A percentile compares a stretch with the other conserved stretches of the same genome.
Evolutionary conservation across 345 rosid genomes (phyloP).

Genomic region (Raphanus sativus): DNA sequence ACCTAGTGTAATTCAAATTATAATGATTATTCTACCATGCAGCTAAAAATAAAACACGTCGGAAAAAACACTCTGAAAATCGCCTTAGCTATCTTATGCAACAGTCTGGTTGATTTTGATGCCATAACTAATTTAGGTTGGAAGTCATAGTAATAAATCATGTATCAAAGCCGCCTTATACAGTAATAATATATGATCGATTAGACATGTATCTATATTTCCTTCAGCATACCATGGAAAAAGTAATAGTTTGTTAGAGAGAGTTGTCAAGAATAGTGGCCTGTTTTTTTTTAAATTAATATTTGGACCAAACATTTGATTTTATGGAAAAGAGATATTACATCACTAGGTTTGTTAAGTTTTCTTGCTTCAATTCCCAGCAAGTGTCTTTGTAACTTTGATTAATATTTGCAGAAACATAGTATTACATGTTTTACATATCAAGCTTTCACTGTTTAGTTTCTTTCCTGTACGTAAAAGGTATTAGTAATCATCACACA

Average conservation of each 20-base stretch:
- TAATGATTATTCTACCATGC: background rate
- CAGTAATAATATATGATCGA: conserved; percentile 27
- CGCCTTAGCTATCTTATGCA: background rate
- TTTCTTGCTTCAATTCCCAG: background rate
- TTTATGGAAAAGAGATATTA: background rate
- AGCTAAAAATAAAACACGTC: background rate
- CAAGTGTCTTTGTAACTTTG: background rate
- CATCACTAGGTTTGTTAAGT: conserved; percentile 1
- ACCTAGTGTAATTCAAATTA: background rate
- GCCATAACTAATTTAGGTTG: conserved; percentile 21
- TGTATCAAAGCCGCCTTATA: conserved; percentile 21
- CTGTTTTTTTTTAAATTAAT: background rate
- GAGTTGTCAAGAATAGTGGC: conserved; percentile 39
- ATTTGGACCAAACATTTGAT: conserved; percentile 30
- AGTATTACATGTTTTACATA: background rate
- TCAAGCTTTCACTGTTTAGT: background rate
- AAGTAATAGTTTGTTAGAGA: conserved; percentile 28
- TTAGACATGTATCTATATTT: conserved; percentile 17
- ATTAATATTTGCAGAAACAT: background rate
- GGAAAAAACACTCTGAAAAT: background rate
- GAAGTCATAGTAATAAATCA: conserved; percentile 10
- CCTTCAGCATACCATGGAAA: conserved; percentile 7
- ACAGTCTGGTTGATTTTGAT: conserved; percentile 21
- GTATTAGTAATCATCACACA: too few relatives aligned
- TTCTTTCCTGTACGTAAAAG: background rate